These are phyloP conservation scores for Fraxinus paxiana DNA, from an alignment of 305 asterid species.

Conservation along the genomic window DNA sequence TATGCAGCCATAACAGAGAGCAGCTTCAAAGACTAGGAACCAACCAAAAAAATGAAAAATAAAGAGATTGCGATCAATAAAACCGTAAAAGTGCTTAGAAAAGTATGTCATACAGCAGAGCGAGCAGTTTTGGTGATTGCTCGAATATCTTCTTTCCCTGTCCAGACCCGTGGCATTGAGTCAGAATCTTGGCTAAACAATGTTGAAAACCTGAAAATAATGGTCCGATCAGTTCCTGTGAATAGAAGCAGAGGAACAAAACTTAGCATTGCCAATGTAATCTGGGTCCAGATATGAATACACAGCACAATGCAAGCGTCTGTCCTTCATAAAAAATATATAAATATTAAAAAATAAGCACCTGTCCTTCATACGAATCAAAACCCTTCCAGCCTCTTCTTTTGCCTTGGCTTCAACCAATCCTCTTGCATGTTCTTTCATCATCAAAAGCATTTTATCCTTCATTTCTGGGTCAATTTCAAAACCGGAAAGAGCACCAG, in stretches of 20 bases:
- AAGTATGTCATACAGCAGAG: slow-evolving; percentile 63
- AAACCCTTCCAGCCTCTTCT: slow-evolving; percentile 89
- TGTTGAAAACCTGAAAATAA: slow-evolving; percentile 63
- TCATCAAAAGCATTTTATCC: slow-evolving; percentile 54
- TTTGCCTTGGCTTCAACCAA: slow-evolving; percentile 76
- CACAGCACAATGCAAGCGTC: neutral
- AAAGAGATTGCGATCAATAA: neutral
- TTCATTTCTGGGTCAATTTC: slow-evolving; percentile 64
- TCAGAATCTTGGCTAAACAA: slow-evolving; percentile 92
- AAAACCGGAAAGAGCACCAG: slow-evolving; percentile 77
- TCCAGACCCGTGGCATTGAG: slow-evolving; percentile 97
- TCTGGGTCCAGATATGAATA: slow-evolving; percentile 10
- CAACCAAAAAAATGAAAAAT: neutral
- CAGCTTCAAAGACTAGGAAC: slow-evolving; percentile 77
- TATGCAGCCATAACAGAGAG: slow-evolving; percentile 88
- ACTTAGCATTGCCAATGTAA: neutral
- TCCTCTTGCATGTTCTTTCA: slow-evolving; percentile 76
- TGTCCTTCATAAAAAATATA: neutral
- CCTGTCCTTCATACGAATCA: slow-evolving; percentile 95
- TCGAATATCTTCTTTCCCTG: slow-evolving; percentile 96
- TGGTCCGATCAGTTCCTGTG: slow-evolving; percentile 20
- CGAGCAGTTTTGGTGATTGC: slow-evolving; percentile 95
- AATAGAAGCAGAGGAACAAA: slow-evolving; percentile 8
- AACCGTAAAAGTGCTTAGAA: slow-evolving; percentile 14
- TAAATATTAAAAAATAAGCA: slow-evolving; percentile 12